Percentiles rank a stretch among this genome's conserved stretches.
Conservation (phyloP, 352 stramenopile species). For the Thalassiosira mediterranea region DNA sequence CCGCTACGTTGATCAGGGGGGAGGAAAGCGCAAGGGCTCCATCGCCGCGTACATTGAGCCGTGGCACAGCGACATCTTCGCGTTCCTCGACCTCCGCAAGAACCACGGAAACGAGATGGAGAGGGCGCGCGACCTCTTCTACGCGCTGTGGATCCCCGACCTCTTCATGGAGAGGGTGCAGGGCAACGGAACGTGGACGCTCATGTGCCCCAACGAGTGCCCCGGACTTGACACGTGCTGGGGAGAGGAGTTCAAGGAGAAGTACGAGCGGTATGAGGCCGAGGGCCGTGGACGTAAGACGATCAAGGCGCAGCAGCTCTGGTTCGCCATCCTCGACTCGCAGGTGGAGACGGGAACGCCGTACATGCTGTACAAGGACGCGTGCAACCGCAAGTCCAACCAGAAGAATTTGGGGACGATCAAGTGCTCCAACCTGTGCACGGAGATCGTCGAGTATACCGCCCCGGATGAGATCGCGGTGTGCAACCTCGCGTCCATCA, state of each 20-base stretch:
- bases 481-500: conserved; percentile 98
- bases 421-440: conserved; percentile 98
- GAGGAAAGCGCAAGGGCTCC: conserved; percentile 95
- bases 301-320: conserved; percentile 97
- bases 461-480: conserved; percentile 97
- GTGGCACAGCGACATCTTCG: conserved; percentile 98
- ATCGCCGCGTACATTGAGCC: conserved; percentile 99
- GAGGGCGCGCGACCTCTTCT: conserved; percentile 97
- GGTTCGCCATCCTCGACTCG: conserved; percentile 97
- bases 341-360: conserved; percentile 99
- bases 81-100: conserved; percentile 98
- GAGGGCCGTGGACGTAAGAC: conserved; percentile 93
- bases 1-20: conserved; percentile 98
- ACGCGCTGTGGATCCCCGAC: conserved; percentile 98
- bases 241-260: conserved; percentile 93
- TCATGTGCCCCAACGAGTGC: conserved; percentile 99
- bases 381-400: conserved; percentile 98
- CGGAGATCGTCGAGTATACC: conserved; percentile 99
- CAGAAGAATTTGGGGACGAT: conserved; percentile 99
- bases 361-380: conserved; percentile 99
- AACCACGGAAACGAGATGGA: conserved; percentile 99
- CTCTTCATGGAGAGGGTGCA: conserved; percentile 99
- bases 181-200: conserved; percentile 93
- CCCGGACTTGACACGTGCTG: conserved; percentile 92
- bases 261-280: conserved; percentile 96